phyloP scores from a whole-genome alignment of 1,284 basidiomycete genomes.

The Leccinum variabile region DNA sequence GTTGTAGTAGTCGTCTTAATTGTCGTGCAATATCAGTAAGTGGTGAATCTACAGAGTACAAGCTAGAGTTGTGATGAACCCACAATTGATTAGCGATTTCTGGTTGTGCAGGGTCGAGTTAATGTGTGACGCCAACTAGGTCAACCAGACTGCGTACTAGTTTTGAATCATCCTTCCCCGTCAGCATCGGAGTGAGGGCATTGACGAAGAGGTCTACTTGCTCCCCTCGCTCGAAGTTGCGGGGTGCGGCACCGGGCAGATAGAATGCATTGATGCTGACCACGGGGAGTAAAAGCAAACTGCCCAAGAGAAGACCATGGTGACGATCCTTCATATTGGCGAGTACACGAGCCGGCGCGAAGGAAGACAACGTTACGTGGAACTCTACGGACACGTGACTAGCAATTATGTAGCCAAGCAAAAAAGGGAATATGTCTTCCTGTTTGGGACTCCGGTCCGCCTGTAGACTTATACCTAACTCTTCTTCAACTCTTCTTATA shows the following conservation, averaged over 20 bases:
- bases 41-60: neutral
- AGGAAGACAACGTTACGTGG: slow-evolving; percentile 14
- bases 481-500: no score
- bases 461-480: no score
- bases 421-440: no score
- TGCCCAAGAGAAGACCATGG: slow-evolving; percentile 14
- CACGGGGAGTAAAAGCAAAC: slow-evolving; percentile 23
- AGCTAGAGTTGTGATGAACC: slow-evolving; percentile 24
- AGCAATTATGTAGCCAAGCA: no score
- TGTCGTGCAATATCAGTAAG: slow-evolving; percentile 13
- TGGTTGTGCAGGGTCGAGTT: slow-evolving; percentile 31
- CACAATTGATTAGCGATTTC: slow-evolving; percentile 85
- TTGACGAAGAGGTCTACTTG: slow-evolving; percentile 81
- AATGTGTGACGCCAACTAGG: slow-evolving; percentile 10
- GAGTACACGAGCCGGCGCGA: slow-evolving; percentile 1
- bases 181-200: slow-evolving; percentile 82
- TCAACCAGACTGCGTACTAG: slow-evolving; percentile 52
- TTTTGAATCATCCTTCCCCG: slow-evolving; percentile 69
- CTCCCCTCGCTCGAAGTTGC: slow-evolving; percentile 71
- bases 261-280: slow-evolving; percentile 53
- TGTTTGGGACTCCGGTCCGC: no score
- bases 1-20: slow-evolving; percentile 86
- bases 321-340: slow-evolving; percentile 23
- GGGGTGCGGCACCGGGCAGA: slow-evolving; percentile 78
- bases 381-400: slow-evolving; percentile 21